A percentile compares a stretch with the other conserved stretches of the same genome.
phyloP scores from a whole-genome alignment of 768 basidiomycete genomes.

The Amanita exitialis region DNA sequence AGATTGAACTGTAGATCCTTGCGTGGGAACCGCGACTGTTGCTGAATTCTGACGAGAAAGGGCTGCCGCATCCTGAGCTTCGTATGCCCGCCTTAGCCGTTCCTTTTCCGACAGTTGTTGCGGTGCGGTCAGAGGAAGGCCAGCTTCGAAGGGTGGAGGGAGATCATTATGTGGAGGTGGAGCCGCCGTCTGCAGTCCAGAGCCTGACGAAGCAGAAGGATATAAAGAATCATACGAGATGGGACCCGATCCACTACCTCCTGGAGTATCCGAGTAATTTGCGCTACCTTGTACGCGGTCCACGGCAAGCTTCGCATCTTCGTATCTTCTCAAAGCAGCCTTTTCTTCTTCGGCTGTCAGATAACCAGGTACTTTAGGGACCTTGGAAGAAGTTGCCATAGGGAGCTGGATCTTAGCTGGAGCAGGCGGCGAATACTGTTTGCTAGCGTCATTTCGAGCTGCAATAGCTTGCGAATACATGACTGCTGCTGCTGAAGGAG shows the following conservation, averaged over 20 bases:
- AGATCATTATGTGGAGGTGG: slow-evolving; percentile 20
- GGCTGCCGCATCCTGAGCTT: slow-evolving; percentile 55
- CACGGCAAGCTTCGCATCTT: slow-evolving; percentile 65
- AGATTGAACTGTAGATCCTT: neutral
- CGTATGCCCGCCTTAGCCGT: slow-evolving; percentile 49
- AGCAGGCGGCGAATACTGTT: slow-evolving; percentile 10
- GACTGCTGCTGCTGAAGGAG: slow-evolving; percentile 14
- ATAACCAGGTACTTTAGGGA: slow-evolving; percentile 31
- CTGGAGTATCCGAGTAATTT: slow-evolving; percentile 13
- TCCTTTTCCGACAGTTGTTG: slow-evolving; percentile 56
- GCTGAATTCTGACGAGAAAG: slow-evolving; percentile 16
- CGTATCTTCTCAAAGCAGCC: slow-evolving; percentile 54
- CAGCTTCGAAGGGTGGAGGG: slow-evolving; percentile 47
- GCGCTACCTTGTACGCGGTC: slow-evolving; percentile 39
- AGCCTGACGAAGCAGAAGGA: slow-evolving; percentile 23
- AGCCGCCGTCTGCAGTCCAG: slow-evolving; percentile 18
- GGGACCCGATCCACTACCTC: slow-evolving; percentile 24
- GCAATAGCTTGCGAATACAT: slow-evolving; percentile 24
- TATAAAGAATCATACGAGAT: slow-evolving; percentile 57
- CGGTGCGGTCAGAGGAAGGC: slow-evolving; percentile 25
- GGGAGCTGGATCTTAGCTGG: neutral
- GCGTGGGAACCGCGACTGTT: slow-evolving; percentile 13
- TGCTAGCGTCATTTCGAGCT: slow-evolving; percentile 17
- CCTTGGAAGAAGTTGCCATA: neutral
- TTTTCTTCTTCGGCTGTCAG: slow-evolving; percentile 68